Base-by-base conservation (phyloP, 2,329 filamentous ascomycete species). In the Cytospora piceae region DNA sequence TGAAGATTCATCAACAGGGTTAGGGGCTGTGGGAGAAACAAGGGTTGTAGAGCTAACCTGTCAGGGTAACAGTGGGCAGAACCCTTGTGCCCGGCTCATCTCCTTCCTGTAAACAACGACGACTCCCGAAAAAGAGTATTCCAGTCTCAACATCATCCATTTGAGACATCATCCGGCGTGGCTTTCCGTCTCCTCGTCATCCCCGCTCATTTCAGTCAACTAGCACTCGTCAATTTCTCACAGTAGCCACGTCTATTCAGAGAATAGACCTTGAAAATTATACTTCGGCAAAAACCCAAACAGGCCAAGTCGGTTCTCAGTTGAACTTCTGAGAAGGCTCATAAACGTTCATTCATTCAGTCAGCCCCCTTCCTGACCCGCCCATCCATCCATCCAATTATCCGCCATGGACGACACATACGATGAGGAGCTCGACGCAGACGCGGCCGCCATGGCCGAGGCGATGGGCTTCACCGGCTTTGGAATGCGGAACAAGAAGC, bases 381-480 rank as follows among this genome's bases (percentile, higher is more conserved):
- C 7, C 9, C 24, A 12, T 1, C 9, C 31, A 24, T 22, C 22
- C 37, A 27, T 17, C 57, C 27, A 27, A 24, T 17, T 4, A n/a
- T 15, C 20, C 17, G 27, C 51, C 42, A 66, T 68, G 71, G 49
- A 65, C 17, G 63, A 66, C 53, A 67, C 24, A 24, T 24, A n/a
- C 46, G 22, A 49, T 2, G 46, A 49, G 6, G 46, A 49, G 5
- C 9, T 49, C 20, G 66, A 71, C 57, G 73, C 74, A 73, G 56
- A 67, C 68, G 81, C 84, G 58, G 78, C 79, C 52, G 84, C 85
- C 61, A 87, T 92, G 75, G 87, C 88, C 27, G 84, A 85, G 52
- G 83, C 85, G 56, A 90, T 93, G 87, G 91, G 91, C 69, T 93
- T 93, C 76, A 84, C 87, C 11, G 83, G 85, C 65, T 94, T 94